These are phyloP conservation scores for Digitaria exilis DNA, from an alignment of 202 grass and related monocot species.

Conservation along the genomic window DNA sequence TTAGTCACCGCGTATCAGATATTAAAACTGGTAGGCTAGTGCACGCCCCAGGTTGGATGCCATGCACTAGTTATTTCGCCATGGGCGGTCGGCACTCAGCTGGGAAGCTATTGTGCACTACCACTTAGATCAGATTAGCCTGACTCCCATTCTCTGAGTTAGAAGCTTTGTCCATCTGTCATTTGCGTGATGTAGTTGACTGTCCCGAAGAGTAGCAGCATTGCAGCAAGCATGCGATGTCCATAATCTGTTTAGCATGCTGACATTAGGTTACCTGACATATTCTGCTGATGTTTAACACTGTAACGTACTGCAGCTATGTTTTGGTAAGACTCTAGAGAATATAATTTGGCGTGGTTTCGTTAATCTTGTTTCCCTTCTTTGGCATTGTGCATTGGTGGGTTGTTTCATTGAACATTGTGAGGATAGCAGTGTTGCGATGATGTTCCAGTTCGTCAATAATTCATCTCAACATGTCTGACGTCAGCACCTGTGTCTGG, in stretches of 20 bases:
- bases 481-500: neutral
- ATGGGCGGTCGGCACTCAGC: neutral
- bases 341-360: neutral
- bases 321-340: constrained; percentile 6
- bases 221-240: constrained; percentile 42
- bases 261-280: constrained; percentile 38
- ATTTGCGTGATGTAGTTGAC: constrained; percentile 11
- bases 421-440: neutral
- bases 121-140: constrained; percentile 9
- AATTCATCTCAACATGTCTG: neutral
- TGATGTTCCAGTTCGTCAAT: neutral
- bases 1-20: too few species aligned
- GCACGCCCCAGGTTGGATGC: neutral
- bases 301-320: neutral
- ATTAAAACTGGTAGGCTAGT: neutral
- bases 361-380: neutral
- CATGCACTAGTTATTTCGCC: neutral
- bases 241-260: constrained; percentile 42
- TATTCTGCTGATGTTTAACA: constrained; percentile 7
- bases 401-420: neutral
- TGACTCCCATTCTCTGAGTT: neutral
- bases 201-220: constrained; percentile 11
- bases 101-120: constrained; percentile 18
- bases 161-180: neutral
- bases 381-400: neutral